A percentile compares a stretch with the other conserved stretches of the same genome.
Conservation (phyloP, 2,329 filamentous ascomycete species). For the Aureobasidium leucospermi region DNA sequence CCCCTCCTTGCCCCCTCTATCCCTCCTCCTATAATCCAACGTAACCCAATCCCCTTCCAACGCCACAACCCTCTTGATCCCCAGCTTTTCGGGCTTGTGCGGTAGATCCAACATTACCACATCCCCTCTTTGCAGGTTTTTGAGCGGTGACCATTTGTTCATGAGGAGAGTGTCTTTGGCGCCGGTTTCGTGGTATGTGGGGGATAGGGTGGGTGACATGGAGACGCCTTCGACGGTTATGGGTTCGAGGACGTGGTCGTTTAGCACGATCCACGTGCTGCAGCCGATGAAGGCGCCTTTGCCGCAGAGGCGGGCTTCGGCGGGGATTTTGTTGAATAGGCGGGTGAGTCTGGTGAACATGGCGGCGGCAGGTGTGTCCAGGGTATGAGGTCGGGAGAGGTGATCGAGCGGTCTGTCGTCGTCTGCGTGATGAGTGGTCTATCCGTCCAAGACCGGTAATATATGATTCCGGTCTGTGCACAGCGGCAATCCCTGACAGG, state of each 20-base stretch:
- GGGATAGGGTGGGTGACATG: slow-evolving; percentile 41
- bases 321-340: neutral
- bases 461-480: no score
- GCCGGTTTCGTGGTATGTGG: slow-evolving; percentile 33
- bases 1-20: slow-evolving; percentile 29
- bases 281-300: slow-evolving; percentile 9
- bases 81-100: slow-evolving; percentile 57
- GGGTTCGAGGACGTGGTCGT: slow-evolving; percentile 34
- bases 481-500: no score
- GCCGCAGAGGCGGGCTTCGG: neutral
- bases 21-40: slow-evolving; percentile 40
- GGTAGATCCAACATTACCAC: slow-evolving; percentile 47
- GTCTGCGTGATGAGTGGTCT: no score
- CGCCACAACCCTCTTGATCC: slow-evolving; percentile 77
- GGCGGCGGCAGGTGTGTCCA: no score
- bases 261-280: slow-evolving; percentile 25
- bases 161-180: slow-evolving; percentile 33
- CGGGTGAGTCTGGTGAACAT: no score
- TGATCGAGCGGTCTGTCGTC: no score
- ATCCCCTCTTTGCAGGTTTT: slow-evolving; percentile 34
- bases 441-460: no score
- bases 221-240: slow-evolving; percentile 33
- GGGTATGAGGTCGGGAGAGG: no score
- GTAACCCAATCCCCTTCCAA: slow-evolving; percentile 70
- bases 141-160: slow-evolving; percentile 22